Conservation (phyloP, 2,329 filamentous ascomycete genomes). For the Cytospora paraplurivora region DNA sequence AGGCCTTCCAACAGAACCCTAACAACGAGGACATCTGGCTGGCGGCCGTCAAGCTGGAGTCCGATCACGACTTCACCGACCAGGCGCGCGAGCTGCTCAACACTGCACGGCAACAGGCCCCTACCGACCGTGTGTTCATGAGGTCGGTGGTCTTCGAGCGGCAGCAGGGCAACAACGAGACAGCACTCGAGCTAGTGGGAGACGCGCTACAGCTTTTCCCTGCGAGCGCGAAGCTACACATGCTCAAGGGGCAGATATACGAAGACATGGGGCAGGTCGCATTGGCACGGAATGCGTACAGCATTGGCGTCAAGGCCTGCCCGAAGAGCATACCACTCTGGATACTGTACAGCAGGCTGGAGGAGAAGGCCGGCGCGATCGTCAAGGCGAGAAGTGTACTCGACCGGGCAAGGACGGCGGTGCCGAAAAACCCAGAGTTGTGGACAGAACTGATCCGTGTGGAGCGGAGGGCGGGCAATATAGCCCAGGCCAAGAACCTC, state of each 20-base stretch:
- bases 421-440: conserved; percentile 80
- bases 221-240: conserved; percentile 85
- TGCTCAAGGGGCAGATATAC: conserved; percentile 99
- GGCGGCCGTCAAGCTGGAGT: conserved; percentile 92
- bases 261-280: conserved; percentile 76
- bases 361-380: conserved; percentile 79
- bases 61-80: conserved; percentile 80
- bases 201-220: conserved; percentile 88
- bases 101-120: conserved; percentile 82
- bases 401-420: conserved; percentile 83
- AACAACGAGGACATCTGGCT: conserved; percentile 99
- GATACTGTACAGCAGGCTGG: conserved; percentile 84
- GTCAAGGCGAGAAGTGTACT: conserved; percentile 95
- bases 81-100: conserved; percentile 81
- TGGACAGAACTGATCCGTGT: conserved; percentile 95
- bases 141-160: conserved; percentile 94
- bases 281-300: conserved; percentile 88
- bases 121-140: conserved; percentile 96
- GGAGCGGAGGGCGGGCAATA: conserved; percentile 83
- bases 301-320: conserved; percentile 83
- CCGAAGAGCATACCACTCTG: conserved; percentile 83
- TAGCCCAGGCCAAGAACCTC: conserved; percentile 80
- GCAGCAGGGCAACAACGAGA: conserved; percentile 75
- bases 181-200: conserved; percentile 83
- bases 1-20: conserved; percentile 91